Percentiles rank a stretch among this genome's conserved stretches.
These are phyloP conservation scores for Colletotrichum sublineola DNA, from an alignment of 2,329 filamentous ascomycete genomes.

Conservation along the genomic window DNA sequence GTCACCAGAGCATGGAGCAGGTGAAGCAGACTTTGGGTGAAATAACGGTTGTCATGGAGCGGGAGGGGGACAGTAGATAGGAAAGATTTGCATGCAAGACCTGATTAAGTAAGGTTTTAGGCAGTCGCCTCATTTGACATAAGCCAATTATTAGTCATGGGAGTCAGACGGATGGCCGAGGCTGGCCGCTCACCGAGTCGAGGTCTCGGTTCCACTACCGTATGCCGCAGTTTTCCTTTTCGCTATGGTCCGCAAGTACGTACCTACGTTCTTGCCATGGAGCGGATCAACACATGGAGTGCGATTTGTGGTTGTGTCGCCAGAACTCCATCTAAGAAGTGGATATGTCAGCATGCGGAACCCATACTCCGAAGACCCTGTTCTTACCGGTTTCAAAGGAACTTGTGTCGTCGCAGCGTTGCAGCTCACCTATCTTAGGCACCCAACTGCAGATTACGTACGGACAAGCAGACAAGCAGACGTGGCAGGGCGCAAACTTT, in stretches of 20 bases:
- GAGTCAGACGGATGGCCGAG: slow-evolving; percentile 15
- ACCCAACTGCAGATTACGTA: neutral
- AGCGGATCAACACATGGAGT: no score
- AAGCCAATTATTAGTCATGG: slow-evolving; percentile 36
- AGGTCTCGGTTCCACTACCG: slow-evolving; percentile 5
- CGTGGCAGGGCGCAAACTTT: slow-evolving; percentile 17
- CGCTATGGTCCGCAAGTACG: no score
- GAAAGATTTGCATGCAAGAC: neutral
- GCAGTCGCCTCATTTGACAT: neutral
- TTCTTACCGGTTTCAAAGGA: slow-evolving; percentile 1
- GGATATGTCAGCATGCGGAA: slow-evolving; percentile 42
- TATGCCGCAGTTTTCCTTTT: no score
- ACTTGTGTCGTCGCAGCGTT: neutral
- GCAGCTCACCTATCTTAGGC: no score
- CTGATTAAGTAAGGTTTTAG: no score
- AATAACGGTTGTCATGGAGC: neutral
- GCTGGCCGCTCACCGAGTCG: slow-evolving; percentile 30
- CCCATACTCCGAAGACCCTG: slow-evolving; percentile 27
- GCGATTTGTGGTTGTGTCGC: neutral
- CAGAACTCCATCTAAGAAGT: slow-evolving; percentile 7
- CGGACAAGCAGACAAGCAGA: neutral
- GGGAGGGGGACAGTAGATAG: neutral
- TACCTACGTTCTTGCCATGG: no score
- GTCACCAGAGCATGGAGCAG: slow-evolving; percentile 21
- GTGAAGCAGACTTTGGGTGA: slow-evolving; percentile 16